A percentile compares a stretch with the other conserved stretches of the same genome.
These are phyloP conservation scores for Smittium mucronatum DNA, from an alignment of 371 early-diverging fungal genomes.

Conservation along the genomic window DNA sequence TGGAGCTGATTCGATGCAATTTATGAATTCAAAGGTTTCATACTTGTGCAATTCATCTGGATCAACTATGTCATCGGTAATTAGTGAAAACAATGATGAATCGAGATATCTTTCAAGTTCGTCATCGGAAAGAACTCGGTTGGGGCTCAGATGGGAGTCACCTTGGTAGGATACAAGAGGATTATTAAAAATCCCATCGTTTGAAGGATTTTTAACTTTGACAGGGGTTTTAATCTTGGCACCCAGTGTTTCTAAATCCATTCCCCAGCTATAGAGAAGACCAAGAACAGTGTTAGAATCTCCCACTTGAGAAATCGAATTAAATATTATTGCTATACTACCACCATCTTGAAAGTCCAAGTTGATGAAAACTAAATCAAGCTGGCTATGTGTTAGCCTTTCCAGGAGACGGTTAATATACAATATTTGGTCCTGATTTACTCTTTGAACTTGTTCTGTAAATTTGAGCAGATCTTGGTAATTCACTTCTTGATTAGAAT, in stretches of 20 bases:
- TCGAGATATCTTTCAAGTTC: not conserved
- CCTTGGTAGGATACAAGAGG: not conserved
- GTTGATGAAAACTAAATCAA: not conserved
- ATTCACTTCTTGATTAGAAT: not conserved
- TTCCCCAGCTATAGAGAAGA: not conserved
- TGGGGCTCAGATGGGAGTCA: not conserved
- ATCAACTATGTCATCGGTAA: not conserved
- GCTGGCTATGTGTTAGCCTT: not conserved
- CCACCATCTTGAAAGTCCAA: not conserved
- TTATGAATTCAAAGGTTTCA: not conserved
- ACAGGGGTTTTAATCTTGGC: not conserved
- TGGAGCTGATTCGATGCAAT: not conserved
- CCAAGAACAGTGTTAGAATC: not conserved
- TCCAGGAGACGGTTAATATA: not conserved
- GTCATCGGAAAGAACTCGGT: not conserved
- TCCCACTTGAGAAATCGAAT: not conserved
- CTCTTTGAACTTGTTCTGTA: not conserved
- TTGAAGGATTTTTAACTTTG: not conserved
- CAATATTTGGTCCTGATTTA: not conserved
- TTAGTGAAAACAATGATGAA: not conserved
- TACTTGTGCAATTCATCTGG: not conserved
- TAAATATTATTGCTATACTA: not conserved
- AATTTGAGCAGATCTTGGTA: not conserved
- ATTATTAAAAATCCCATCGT: not conserved
- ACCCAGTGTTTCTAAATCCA: not conserved